These are phyloP conservation scores for Deinandra increscens DNA, from an alignment of 129 eudicot genomes.

Conservation along the genomic window DNA sequence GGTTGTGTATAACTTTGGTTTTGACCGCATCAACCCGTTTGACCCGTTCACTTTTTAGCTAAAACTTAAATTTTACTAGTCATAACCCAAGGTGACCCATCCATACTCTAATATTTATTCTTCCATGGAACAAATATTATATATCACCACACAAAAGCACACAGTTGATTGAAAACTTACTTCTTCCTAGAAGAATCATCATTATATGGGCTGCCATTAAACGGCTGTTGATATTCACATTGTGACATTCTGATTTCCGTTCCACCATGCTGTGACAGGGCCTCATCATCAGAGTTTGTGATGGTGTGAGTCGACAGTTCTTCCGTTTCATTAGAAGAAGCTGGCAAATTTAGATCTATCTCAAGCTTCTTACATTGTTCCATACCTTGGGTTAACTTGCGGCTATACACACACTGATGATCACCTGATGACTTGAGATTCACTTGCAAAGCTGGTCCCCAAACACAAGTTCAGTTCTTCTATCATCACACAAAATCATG, in stretches of 20 bases:
- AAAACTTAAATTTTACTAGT: neutral
- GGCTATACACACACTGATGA: conserved; percentile 19
- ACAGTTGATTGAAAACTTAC: conserved; percentile 25
- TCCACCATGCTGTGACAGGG: conserved; percentile 29
- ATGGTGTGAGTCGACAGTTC: conserved; percentile 14
- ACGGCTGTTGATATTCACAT: conserved; percentile 19
- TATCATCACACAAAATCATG: neutral
- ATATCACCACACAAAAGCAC: too few species aligned
- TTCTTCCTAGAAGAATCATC: conserved; percentile 40
- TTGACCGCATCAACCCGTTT: neutral
- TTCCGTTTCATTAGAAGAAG: conserved; percentile 35
- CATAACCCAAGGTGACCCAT: neutral
- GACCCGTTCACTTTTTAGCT: neutral
- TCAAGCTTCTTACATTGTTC: conserved; percentile 29
- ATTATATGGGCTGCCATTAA: conserved; percentile 21
- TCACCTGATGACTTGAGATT: conserved; percentile 6
- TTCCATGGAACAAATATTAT: neutral
- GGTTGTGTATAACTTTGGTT: neutral
- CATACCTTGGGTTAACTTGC: conserved; percentile 26
- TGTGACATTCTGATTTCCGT: conserved; percentile 24
- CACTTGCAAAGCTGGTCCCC: conserved; percentile 10
- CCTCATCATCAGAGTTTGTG: conserved; percentile 37
- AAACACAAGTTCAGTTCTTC: neutral
- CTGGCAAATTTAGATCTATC: conserved; percentile 40
- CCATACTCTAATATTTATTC: neutral